Conservation (phyloP, 148 eudicot species). For the Camellia granthamiana region DNA sequence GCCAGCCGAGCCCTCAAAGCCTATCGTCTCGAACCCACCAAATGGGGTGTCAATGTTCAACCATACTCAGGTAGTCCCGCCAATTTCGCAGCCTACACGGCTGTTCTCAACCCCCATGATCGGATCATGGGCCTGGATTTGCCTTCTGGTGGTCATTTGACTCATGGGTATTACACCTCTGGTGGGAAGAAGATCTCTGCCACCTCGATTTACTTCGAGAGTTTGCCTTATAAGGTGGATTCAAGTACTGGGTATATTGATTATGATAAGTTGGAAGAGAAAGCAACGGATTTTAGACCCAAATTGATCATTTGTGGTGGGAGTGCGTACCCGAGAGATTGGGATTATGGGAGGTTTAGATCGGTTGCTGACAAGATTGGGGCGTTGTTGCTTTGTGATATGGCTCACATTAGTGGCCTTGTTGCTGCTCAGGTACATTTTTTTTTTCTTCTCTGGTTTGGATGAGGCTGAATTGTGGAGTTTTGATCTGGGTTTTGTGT, state of each 20-base stretch:
- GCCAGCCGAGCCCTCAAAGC: conserved; percentile 57
- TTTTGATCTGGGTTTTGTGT: not conserved
- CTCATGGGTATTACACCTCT: conserved; percentile 87
- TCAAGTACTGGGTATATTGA: conserved; percentile 72
- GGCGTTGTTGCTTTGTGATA: conserved; percentile 87
- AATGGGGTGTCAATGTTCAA: conserved; percentile 91
- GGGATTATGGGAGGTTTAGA: conserved; percentile 76
- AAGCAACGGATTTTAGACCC: conserved; percentile 92
- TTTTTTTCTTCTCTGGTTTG: not conserved
- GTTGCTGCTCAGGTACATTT: conserved; percentile 94
- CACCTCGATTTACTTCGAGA: conserved; percentile 92
- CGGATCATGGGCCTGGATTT: conserved; percentile 82
- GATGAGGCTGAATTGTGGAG: not conserved
- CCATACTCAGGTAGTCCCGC: conserved; percentile 78
- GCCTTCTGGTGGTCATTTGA: conserved; percentile 86
- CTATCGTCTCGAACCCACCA: conserved; percentile 54
- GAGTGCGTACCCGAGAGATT: conserved; percentile 92
- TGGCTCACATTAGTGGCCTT: conserved; percentile 98
- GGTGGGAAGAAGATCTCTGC: conserved; percentile 88
- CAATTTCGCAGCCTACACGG: conserved; percentile 86
- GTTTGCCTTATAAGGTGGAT: conserved; percentile 92
- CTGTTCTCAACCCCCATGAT: conserved; percentile 74
- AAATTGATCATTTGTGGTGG: conserved; percentile 92
- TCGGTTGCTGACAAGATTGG: conserved; percentile 82
- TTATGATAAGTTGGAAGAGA: conserved; percentile 86